These are phyloP conservation scores for Brassica juncea DNA, from an alignment of 345 rosid genomes.

Conservation along the genomic window DNA sequence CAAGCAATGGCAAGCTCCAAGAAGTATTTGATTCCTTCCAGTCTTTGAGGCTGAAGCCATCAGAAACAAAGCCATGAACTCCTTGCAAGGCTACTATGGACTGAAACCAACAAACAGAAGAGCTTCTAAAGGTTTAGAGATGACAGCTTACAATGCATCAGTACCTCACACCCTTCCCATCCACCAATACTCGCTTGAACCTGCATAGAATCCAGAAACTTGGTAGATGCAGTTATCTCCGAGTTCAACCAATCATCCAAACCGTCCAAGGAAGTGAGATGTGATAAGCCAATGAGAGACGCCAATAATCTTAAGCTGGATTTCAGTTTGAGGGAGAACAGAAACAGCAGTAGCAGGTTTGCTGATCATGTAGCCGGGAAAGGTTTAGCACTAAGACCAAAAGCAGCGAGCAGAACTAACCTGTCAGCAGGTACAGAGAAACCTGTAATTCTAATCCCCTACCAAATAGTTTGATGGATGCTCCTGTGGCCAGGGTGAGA, in stretches of 20 bases:
- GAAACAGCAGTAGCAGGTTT: no score
- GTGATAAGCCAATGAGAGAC: slow-evolving; percentile 56
- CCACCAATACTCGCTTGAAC: slow-evolving; percentile 41
- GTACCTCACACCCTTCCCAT: slow-evolving; percentile 37
- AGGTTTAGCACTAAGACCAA: no score
- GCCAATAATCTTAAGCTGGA: slow-evolving; percentile 57
- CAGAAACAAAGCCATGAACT: slow-evolving; percentile 70
- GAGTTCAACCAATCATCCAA: slow-evolving; percentile 50
- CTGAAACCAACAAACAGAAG: slow-evolving; percentile 47
- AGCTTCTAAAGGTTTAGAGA: slow-evolving; percentile 51
- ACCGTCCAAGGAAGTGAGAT: slow-evolving; percentile 35
- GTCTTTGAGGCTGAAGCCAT: slow-evolving; percentile 53
- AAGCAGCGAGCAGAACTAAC: no score
- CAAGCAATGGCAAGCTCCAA: slow-evolving; percentile 32
- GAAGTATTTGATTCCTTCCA: slow-evolving; percentile 60
- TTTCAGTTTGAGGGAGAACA: no score
- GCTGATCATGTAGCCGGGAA: no score
- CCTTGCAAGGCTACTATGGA: slow-evolving; percentile 75
- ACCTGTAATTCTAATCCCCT: no score
- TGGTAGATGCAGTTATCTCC: slow-evolving; percentile 45
- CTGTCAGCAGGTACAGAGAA: no score
- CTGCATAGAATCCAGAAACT: slow-evolving; percentile 62
- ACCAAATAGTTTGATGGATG: no score
- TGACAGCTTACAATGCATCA: slow-evolving; percentile 39
- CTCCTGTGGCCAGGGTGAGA: no score